Evolutionary conservation across 1,284 basidiomycete genomes (phyloP), one percentile per base, ranked within the genome.

Genomic region (Leucoagaricus sp.): DNA sequence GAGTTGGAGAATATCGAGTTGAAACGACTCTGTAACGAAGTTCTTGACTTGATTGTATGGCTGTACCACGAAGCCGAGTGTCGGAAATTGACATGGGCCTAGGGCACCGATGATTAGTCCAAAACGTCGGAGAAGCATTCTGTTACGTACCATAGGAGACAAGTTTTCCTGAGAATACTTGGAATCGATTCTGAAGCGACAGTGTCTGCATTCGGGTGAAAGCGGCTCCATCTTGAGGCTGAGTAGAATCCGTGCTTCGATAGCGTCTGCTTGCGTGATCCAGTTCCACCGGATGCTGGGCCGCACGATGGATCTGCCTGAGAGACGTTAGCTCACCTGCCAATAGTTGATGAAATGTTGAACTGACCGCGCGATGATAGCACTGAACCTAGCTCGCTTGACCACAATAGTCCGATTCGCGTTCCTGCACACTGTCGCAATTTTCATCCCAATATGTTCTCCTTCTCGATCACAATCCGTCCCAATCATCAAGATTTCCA

Each of bases 381-480:
- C 96, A 69, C 94, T 97, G 71, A 99, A 99, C 49, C 93, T 80
- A 1, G 97, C 96, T 52, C 96, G 79, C 69, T 88, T 91, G 47
- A 98, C 88, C 3, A 74, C 65, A 48, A 99, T 90, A 53, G 80
- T 80, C 7, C 81, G 76, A 40, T 93, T 94, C 2, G 80, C 85
- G 66, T 80, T 84, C 49, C 81, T 77, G 68, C 96, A 98, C 6
- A 94, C 86, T 8, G 73, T 75, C 17, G 81, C 84, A 42, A 99
- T 85, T 71, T 99, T 96, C 58, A 84, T 82, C 3, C 96, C 96
- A 61, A 99, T 99, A 69, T 97, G 92, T 73, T 99, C 96, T 36
- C 96, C 96, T 74, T 99, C 96, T 63, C 97, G 81, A 78, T 99
- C 96, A 72, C 96, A 99, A 80, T 99, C 96, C 33, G 96, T 99